Evolutionary conservation across 2,329 filamentous ascomycete genomes (phyloP).

Genomic region (Fulvia fulva): DNA sequence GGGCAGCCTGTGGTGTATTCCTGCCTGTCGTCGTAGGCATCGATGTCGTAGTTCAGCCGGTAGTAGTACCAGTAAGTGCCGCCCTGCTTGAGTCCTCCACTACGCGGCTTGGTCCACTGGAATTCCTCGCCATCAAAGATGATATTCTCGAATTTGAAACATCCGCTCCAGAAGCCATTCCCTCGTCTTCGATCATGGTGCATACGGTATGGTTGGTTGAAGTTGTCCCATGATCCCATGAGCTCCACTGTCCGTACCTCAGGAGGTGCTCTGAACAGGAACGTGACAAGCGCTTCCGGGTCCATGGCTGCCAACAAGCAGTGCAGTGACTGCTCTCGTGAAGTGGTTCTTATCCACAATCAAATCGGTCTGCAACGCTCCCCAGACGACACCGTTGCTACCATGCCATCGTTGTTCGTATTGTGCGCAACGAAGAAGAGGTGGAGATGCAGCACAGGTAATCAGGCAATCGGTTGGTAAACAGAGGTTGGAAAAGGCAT

Average conservation of each 20-base stretch:
- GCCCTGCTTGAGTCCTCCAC: conserved; percentile 85
- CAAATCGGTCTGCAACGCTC: neutral
- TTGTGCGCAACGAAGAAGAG: neutral
- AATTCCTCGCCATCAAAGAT: conserved; percentile 68
- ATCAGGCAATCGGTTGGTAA: neutral
- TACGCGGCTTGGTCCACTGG: conserved; percentile 54
- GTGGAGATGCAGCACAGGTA: neutral
- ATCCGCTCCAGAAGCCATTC: conserved; percentile 77
- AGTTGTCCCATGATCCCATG: conserved; percentile 95
- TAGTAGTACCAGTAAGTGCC: conserved; percentile 98
- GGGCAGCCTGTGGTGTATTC: conserved; percentile 77
- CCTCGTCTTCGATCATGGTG: conserved; percentile 73
- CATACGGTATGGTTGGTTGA: conserved; percentile 72
- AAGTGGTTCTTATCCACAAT: neutral
- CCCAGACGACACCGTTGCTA: neutral
- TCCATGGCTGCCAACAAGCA: conserved; percentile 24
- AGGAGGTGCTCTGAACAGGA: conserved; percentile 39
- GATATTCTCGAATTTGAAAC: conserved; percentile 79
- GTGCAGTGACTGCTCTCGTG: neutral
- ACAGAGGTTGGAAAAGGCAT: neutral
- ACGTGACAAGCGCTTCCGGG: conserved; percentile 36
- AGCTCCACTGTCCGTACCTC: conserved; percentile 69
- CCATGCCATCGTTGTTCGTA: neutral
- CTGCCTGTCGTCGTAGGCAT: conserved; percentile 68
- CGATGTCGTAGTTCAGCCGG: conserved; percentile 71